Percentiles rank a stretch among this genome's conserved stretches.
Evolutionary conservation across 352 stramenopile species (phyloP).

Genomic region (Pythium utonaiense): DNA sequence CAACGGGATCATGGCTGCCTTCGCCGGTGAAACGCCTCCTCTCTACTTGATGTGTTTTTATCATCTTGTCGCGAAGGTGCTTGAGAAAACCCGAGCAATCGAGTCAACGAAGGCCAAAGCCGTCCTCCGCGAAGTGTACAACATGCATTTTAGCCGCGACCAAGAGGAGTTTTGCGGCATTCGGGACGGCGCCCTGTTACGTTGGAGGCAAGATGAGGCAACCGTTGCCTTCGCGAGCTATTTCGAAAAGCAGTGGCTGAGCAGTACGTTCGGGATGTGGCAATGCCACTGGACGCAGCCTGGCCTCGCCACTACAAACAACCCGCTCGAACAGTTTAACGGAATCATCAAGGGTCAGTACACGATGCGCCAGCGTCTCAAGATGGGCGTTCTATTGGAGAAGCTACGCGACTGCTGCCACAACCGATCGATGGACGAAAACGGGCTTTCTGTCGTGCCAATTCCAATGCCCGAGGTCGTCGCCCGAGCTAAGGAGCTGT

Average conservation of each 20-base stretch:
- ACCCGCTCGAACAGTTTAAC: conserved; percentile 16
- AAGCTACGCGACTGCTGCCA: no score
- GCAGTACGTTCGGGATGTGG: conserved; percentile 1
- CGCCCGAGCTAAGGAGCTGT: no score
- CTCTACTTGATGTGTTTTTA: conserved; percentile 24
- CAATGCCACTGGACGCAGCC: conserved; percentile 10
- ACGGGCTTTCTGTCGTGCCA: no score
- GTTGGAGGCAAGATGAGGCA: no score
- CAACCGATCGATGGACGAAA: not conserved
- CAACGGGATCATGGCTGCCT: conserved; percentile 10
- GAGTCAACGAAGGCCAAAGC: not conserved
- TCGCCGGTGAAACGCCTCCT: conserved; percentile 1
- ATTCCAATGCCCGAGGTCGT: no score
- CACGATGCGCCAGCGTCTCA: not conserved
- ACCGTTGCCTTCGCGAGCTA: not conserved
- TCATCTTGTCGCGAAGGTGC: conserved; percentile 20
- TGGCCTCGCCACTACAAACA: conserved; percentile 19
- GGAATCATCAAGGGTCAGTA: not conserved
- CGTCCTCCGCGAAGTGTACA: conserved; percentile 15
- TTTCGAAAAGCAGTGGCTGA: conserved; percentile 3
- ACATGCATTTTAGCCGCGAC: conserved; percentile 18
- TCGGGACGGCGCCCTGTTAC: no score
- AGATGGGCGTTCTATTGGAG: not conserved
- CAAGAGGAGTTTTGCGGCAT: conserved; percentile 8
- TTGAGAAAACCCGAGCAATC: conserved; percentile 7